Evolutionary conservation across 345 rosid species (phyloP).

Genomic region (Brassica nigra): DNA sequence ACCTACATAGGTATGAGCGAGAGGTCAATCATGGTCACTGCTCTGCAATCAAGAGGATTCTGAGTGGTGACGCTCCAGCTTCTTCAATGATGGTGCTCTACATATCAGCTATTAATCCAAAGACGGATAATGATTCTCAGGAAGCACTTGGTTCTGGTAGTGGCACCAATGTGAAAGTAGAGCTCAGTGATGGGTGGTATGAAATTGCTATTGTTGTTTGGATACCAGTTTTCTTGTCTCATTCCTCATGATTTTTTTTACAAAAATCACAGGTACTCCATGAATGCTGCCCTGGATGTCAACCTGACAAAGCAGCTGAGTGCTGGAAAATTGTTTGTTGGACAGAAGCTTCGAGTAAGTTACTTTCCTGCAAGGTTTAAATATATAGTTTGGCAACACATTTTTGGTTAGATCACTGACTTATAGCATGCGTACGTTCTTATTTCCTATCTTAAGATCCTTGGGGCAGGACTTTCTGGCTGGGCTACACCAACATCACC

Average conservation of each 20-base stretch:
- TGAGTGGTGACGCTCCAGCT: conserved; percentile 82
- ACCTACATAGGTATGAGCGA: conserved; percentile 75
- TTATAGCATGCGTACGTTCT: conserved; percentile 31
- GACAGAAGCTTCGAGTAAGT: conserved; percentile 90
- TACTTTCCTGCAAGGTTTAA: conserved; percentile 13
- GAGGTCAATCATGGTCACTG: conserved; percentile 89
- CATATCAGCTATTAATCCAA: conserved; percentile 59
- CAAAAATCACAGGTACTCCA: conserved; percentile 64
- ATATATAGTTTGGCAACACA: not conserved
- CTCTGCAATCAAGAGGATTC: conserved; percentile 83
- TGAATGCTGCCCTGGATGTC: conserved; percentile 70
- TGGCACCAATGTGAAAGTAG: conserved; percentile 55
- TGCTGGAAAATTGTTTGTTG: conserved; percentile 74
- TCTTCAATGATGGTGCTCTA: conserved; percentile 77
- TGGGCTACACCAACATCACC: conserved; percentile 90
- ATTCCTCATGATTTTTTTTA: conserved; percentile 17
- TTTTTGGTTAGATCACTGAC: conserved; percentile 20
- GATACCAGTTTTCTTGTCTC: conserved; percentile 17
- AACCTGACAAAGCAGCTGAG: conserved; percentile 61
- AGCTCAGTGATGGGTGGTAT: conserved; percentile 96
- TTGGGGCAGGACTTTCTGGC: conserved; percentile 83
- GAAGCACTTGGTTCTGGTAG: conserved; percentile 43
- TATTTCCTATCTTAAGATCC: conserved; percentile 58
- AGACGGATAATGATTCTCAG: conserved; percentile 20
- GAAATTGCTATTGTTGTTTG: conserved; percentile 30